Percentiles rank a stretch among this genome's conserved stretches.
phyloP scores from a whole-genome alignment of 768 basidiomycete species.

The Boletus insuetus region DNA sequence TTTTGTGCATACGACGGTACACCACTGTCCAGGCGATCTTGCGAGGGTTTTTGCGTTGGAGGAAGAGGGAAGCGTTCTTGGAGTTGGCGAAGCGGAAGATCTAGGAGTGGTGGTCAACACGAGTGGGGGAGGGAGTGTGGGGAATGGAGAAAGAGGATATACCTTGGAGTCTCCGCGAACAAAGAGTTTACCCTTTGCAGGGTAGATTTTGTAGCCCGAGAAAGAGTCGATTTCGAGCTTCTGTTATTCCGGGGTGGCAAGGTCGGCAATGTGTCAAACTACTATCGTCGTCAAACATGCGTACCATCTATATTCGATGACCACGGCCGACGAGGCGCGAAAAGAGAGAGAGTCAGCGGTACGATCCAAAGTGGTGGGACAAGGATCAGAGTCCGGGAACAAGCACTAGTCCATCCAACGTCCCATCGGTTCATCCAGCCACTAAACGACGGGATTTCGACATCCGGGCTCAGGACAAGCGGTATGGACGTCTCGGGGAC shows the following conservation, averaged over 20 bases:
- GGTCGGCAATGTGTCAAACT: background rate
- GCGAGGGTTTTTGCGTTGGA: constrained; percentile 99
- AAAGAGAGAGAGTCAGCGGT: constrained; percentile 16
- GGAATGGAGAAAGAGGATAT: constrained; percentile 17
- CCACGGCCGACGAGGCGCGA: background rate
- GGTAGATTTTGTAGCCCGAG: constrained; percentile 98
- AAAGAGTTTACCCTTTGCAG: constrained; percentile 93
- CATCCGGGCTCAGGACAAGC: background rate
- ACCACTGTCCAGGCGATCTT: constrained; percentile 98
- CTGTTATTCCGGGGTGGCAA: constrained; percentile 37
- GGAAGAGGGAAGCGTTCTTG: constrained; percentile 95
- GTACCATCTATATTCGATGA: constrained; percentile 21
- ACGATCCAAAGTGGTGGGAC: constrained; percentile 6
- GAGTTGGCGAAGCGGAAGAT: constrained; percentile 93
- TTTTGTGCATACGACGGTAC: constrained; percentile 98
- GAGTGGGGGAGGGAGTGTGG: background rate
- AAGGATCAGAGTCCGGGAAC: constrained; percentile 7
- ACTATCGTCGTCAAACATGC: constrained; percentile 5
- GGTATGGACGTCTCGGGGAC: constrained; percentile 7
- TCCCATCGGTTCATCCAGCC: constrained; percentile 42
- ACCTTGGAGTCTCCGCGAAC: constrained; percentile 97
- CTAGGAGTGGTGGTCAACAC: constrained; percentile 36
- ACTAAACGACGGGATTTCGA: constrained; percentile 14
- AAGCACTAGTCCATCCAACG: constrained; percentile 37
- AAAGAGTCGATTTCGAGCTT: constrained; percentile 99